Evolutionary conservation across 257 asterid species (phyloP), one percentile per base, ranked within the genome.

Genomic region (Petunia secreta): DNA sequence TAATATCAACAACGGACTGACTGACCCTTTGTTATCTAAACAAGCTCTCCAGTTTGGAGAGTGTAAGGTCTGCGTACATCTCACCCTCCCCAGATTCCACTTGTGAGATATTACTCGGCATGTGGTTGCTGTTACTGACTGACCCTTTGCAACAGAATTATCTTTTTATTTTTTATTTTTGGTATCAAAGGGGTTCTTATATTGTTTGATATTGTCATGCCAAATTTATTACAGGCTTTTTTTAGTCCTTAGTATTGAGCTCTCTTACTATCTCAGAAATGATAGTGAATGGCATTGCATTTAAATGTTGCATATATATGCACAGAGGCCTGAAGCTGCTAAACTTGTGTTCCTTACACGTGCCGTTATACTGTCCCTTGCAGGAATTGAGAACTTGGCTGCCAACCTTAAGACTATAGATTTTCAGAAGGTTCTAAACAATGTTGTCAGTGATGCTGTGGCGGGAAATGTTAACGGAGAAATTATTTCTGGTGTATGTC

Each of bases 361-460:
- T 62, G 34, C 67, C 34, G 6, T 8, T 62, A 8, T 8, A 62
- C 6, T 62, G 41, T 62, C 15, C 53, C 43, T 34, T 25, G 39
- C 77, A 71, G 77, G n/a, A 25, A 46, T 57, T 44, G 90, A 80
- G 13, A 71, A 60, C 57, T 57, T 73, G 75, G 62, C 16, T 69
- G 64, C 65, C 63, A 60, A 41, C 54, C 39, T 84, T 44, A 78
- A 64, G n/a, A 76, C 86, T 15, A 60, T 75, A 57, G 84, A 86
- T 85, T 82, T 89, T 68, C 85, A 85, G n/a, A 63, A 81, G 11
- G 73, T 82, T 0, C 78, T 85, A 13, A 65, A 53, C 10, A 50
- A 81, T 16, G 80, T 86, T 55, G 37, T 82, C 25, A 85, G 75
- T 43, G 83, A 44, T n/a, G 77, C 81, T 63, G 65, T 44, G 39